These are phyloP conservation scores for Russula sp. DNA, from an alignment of 768 basidiomycete genomes.

Conservation along the genomic window DNA sequence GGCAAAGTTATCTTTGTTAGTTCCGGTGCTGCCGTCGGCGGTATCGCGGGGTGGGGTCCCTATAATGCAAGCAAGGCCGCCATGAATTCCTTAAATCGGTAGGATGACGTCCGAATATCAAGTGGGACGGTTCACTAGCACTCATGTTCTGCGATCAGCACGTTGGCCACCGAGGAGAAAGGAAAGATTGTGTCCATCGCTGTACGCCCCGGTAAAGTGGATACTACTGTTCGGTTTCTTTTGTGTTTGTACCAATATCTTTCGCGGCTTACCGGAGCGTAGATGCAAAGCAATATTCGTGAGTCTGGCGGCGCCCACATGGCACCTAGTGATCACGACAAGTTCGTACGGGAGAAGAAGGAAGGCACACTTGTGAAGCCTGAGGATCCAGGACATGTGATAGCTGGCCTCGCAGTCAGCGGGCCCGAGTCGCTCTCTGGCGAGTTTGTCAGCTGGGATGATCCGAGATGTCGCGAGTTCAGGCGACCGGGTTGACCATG, in stretches of 20 bases:
- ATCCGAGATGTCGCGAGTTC: conserved; percentile 61
- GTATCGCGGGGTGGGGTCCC: conserved; percentile 68
- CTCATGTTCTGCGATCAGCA: conserved; percentile 45
- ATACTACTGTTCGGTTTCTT: conserved; percentile 60
- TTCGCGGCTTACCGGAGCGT: conserved; percentile 12
- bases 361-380: conserved; percentile 74
- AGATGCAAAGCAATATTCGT: conserved; percentile 73
- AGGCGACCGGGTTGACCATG: conserved; percentile 33
- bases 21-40: conserved; percentile 77
- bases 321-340: conserved; percentile 50
- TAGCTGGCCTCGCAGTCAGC: conserved; percentile 68
- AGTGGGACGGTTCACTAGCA: neutral
- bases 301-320: conserved; percentile 52
- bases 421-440: conserved; percentile 67
- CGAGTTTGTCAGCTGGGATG: conserved; percentile 78
- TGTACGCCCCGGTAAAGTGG: conserved; percentile 83
- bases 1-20: conserved; percentile 80
- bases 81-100: conserved; percentile 68
- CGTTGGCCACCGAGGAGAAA: conserved; percentile 82
- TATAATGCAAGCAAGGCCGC: conserved; percentile 87
- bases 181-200: conserved; percentile 63
- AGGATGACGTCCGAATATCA: neutral
- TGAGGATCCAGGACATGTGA: conserved; percentile 70
- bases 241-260: conserved; percentile 8
- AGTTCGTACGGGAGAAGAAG: conserved; percentile 55